Base-by-base conservation (phyloP, 129 eudicot genomes). In the Escallonia herrerae region DNA sequence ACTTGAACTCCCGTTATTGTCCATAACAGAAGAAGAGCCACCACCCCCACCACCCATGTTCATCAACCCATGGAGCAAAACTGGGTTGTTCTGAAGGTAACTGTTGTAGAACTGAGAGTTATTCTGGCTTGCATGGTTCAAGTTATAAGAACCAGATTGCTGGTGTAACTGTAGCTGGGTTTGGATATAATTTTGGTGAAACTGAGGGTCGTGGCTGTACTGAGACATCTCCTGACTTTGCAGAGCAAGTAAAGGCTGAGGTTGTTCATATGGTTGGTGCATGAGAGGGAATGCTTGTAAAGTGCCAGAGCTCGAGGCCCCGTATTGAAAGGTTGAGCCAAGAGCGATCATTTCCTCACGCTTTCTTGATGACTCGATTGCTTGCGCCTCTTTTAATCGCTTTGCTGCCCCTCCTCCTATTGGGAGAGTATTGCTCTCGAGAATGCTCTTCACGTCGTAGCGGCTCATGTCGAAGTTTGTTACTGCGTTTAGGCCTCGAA, bases 381-480 rank as follows among this genome's bases (percentile, higher is more conserved):
- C 99, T 56, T 94, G 99, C 0, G 99, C 99, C 68, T 93, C 99
- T 47, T 93, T 93, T 2, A 93, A 75, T 4, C 97, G 83, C 49
- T 94, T 94, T 3, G 99, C 99, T 0, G 95, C 99, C 5, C 99
- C 99, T 2, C 96, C 96, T 3, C 99, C 99, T 5, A 94, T 94
- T 0, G 99, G 99, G 44, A 94, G 81, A 8, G 87, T 86, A 81
- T 74, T 89, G 81, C 99, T 94, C 67, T 94, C 99, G 2, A 94
- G 86, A 33, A 94, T 94, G 56, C 97, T 87, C 72, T 94, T 94
- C 10, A 94, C 99, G 43, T 94, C 99, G 58, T 93, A 89, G 12
- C 99, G 95, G n/a, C 40, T 86, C 99, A 94, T 94, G 80, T 94
- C 99, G 69, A 94, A 94, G 64, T 94, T 94, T 22, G 99, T 93